These are phyloP conservation scores for Canavalia ensiformis DNA, from an alignment of 306 rosid genomes.

Conservation along the genomic window DNA sequence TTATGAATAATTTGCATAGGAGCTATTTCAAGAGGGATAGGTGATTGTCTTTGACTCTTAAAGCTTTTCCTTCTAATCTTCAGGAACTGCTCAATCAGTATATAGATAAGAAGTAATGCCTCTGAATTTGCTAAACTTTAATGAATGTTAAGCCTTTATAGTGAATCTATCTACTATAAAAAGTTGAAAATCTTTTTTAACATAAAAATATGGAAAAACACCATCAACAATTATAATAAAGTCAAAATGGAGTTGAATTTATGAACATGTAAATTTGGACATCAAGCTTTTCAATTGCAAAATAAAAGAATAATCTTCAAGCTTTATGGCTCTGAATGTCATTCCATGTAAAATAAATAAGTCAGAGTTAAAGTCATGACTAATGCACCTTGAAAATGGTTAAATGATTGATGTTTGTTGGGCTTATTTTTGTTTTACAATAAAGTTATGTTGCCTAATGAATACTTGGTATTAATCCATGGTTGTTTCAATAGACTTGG, in stretches of 20 bases:
- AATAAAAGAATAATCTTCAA: constrained; percentile 21
- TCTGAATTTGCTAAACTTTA: not conserved
- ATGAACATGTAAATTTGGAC: constrained; percentile 1
- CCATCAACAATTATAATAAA: not conserved
- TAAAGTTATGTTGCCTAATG: constrained; percentile 14
- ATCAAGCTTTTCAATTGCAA: not conserved
- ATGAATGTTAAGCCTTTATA: not conserved
- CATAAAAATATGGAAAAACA: not conserved
- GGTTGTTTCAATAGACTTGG: no score
- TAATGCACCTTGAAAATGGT: not conserved
- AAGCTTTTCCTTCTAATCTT: constrained; percentile 79
- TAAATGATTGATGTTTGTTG: constrained; percentile 14
- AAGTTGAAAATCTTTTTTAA: no score
- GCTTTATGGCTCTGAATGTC: constrained; percentile 23
- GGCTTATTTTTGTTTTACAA: constrained; percentile 19
- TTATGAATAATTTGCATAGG: constrained; percentile 73
- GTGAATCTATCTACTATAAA: not conserved
- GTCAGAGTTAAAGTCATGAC: constrained; percentile 9
- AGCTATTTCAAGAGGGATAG: constrained; percentile 67
- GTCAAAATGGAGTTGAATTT: not conserved
- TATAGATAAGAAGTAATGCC: constrained; percentile 72
- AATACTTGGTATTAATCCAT: no score
- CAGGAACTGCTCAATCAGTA: constrained; percentile 83
- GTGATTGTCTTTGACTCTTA: constrained; percentile 78
- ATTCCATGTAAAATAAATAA: constrained; percentile 2